phyloP scores from a whole-genome alignment of 805 yeast genomes.

The Starmerella cellae region DNA sequence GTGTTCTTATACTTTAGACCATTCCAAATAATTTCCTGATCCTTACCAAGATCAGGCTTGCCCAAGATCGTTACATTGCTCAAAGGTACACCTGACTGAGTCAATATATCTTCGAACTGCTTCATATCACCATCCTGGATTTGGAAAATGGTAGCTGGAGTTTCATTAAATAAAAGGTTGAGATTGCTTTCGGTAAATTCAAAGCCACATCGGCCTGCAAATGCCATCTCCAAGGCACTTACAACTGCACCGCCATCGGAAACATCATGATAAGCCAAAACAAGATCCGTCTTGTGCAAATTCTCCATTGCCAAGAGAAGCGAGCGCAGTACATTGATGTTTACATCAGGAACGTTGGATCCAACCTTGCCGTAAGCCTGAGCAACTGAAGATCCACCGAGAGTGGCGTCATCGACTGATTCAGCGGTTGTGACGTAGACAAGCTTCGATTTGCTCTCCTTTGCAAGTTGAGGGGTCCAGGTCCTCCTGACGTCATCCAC shows the following conservation, averaged over 20 bases:
- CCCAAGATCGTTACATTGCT: conserved; percentile 53
- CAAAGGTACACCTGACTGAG: conserved; percentile 44
- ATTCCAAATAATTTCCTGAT: conserved; percentile 40
- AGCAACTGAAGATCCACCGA: conserved; percentile 91
- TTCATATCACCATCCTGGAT: conserved; percentile 38
- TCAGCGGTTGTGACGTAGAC: conserved; percentile 59
- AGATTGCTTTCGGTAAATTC: conserved; percentile 36
- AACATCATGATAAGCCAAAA: conserved; percentile 85
- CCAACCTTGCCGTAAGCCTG: conserved; percentile 90
- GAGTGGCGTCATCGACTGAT: conserved; percentile 31
- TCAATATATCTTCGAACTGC: conserved; percentile 43
- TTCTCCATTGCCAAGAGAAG: conserved; percentile 56
- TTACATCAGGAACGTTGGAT: conserved; percentile 66
- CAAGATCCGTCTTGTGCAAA: conserved; percentile 53
- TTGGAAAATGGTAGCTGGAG: conserved; percentile 94
- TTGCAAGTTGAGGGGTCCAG: conserved; percentile 81
- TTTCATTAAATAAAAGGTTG: conserved; percentile 72
- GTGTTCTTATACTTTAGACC: conserved; percentile 33
- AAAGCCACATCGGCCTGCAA: conserved; percentile 84
- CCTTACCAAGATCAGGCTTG: conserved; percentile 36
- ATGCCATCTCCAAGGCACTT: conserved; percentile 87
- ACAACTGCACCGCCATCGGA: conserved; percentile 92
- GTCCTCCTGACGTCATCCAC: conserved; percentile 74
- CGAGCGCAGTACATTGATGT: conserved; percentile 45
- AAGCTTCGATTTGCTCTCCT: conserved; percentile 46